Conservation (phyloP, 306 rosid species). For the Psophocarpus tetragonolobus region DNA sequence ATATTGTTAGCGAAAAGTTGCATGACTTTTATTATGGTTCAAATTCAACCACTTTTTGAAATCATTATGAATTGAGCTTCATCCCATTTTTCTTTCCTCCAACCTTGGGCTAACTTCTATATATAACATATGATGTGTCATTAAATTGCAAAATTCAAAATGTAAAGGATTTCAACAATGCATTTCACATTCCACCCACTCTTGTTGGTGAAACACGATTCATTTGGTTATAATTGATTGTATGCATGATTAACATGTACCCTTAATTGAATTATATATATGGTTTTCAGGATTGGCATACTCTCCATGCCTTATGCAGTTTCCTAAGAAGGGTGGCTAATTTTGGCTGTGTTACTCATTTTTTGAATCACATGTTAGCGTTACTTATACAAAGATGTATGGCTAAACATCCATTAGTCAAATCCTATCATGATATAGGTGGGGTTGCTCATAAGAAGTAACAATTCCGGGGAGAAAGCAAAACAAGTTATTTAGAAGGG, state of each 20-base stretch:
- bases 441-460: slow-evolving; percentile 57
- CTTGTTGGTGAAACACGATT: background rate
- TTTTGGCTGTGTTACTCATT: slow-evolving; percentile 44
- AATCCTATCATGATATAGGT: slow-evolving; percentile 62
- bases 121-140: too few relatives aligned
- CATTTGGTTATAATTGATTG: background rate
- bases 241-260: too few relatives aligned
- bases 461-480: too few relatives aligned
- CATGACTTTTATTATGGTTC: background rate
- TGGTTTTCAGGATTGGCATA: slow-evolving; percentile 60
- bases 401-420: slow-evolving; percentile 41
- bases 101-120: background rate
- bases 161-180: background rate
- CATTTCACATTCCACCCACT: too few relatives aligned
- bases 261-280: too few relatives aligned
- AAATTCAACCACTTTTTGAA: background rate
- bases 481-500: too few relatives aligned
- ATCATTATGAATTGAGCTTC: background rate
- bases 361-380: slow-evolving; percentile 56
- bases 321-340: slow-evolving; percentile 74
- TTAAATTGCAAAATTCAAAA: background rate
- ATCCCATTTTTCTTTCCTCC: background rate
- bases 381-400: slow-evolving; percentile 83
- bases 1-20: background rate
- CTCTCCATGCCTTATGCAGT: slow-evolving; percentile 77